Evolutionary conservation across 1,139 yeast species (phyloP), one percentile per base, ranked within the genome.

Genomic region (Scheffersomyces parashehatae): DNA sequence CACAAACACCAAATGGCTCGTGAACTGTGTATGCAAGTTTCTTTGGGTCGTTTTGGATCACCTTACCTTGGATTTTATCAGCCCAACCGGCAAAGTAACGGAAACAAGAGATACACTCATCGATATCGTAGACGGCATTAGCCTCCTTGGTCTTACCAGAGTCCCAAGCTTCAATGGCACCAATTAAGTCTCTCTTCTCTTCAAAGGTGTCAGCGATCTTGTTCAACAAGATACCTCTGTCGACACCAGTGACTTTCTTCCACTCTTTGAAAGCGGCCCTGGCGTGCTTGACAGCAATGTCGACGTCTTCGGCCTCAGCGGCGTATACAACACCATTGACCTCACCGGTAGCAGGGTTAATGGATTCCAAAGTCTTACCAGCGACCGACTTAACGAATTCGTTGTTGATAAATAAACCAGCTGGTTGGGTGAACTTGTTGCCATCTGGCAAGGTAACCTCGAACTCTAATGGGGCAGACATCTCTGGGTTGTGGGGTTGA

Each of bases 51-150:
- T 85, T 81, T 56, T 83, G 82, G 55, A 87, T 81, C 43, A 82
- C 77, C 55, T 77, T 77, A 32, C 96, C 96, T 46, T 77, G 81
- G 46, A 85, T 65, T 67, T 87, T 86, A 67, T 88, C 96, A 37
- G 93, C 87, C 82, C 88, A 86, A 13, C 95, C 95, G 36, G 93
- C 95, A 57, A 79, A 85, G 65, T 86, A 86, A 59, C 82, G 76
- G 65, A 82, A 72, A 51, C 78, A 79, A 47, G 68, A 72, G 55
- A 80, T 71, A 49, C 83, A 73, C 57, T 82, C 81, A 35, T 68
- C 79, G 41, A 87, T 71, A 59, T 88, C 96, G 59, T 73, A 75
- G 28, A 62, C 59, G 5, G 79, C 77, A 52, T 74, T 74, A 43
- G 57, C 58, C 40, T 74, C 73, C 55, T 81, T 71, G 41, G 89